phyloP scores from a whole-genome alignment of 768 basidiomycete genomes.

The Russula ochroleuca region DNA sequence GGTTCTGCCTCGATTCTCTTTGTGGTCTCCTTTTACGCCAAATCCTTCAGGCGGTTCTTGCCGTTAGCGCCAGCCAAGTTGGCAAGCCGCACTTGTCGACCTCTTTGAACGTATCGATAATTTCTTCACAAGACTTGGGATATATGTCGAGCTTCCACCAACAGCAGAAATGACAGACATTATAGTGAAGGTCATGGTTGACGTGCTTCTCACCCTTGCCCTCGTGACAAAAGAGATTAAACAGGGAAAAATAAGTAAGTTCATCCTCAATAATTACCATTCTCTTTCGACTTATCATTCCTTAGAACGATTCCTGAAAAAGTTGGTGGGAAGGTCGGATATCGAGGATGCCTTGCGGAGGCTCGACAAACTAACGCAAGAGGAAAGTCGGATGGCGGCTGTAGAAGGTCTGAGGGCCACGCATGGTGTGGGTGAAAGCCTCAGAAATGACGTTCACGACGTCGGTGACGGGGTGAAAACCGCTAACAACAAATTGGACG shows the following conservation, averaged over 20 bases:
- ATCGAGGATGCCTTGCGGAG: background rate
- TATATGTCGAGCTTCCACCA: background rate
- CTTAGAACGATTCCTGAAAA: background rate
- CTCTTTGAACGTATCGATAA: background rate
- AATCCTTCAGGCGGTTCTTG: background rate
- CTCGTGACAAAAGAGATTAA: background rate
- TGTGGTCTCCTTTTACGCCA: too few relatives aligned
- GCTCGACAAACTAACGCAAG: background rate
- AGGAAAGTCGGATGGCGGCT: background rate
- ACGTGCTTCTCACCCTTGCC: background rate
- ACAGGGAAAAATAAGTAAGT: background rate
- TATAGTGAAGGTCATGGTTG: background rate
- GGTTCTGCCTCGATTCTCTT: background rate
- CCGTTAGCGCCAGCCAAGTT: background rate
- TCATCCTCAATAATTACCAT: background rate
- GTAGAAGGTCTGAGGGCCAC: background rate
- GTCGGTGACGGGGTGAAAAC: background rate
- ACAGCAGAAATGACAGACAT: background rate
- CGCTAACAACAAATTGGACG: background rate
- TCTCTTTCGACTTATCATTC: background rate
- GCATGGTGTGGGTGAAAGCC: too few relatives aligned
- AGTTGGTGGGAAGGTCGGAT: background rate
- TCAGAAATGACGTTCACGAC: too few relatives aligned
- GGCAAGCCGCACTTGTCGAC: background rate
- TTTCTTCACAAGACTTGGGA: background rate